Evolutionary conservation across 768 basidiomycete species (phyloP), one percentile per base, ranked within the genome.

Genomic region (Cystofilobasidium ferigula): DNA sequence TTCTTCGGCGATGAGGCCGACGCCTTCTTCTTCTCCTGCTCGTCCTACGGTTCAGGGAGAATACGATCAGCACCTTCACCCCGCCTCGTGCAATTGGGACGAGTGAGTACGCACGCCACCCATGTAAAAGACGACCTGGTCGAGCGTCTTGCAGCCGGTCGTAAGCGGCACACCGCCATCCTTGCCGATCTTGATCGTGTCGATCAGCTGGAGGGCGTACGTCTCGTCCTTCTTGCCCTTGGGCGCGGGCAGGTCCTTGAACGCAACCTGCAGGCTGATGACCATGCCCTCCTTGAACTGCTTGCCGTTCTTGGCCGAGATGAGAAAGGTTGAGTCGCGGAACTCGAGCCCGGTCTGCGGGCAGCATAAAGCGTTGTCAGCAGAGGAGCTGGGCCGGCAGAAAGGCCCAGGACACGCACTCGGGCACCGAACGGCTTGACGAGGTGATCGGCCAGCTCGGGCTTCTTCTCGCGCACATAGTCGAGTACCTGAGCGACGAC

Each of bases 311-410:
- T 94, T 98, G 10, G 84, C 69, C 6, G 86, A 86, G 42, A 98
- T 78, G 16, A 92, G 77, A 74, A 92, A 95, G 0, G 84, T 79
- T 13, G 86, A 83, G 73, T 99, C 94, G 47, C 92, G 84, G 78
- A 93, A 97, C 75, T 99, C 94, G 73, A 97, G 84, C 8, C 94
- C 94, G 75, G 86, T 97, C 93, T 97, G n/a, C 36, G n/a, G n/a
- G 24, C 34, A 26, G 48, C 45, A n/a, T n/a, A 34, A 24, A 47
- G 57, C 12, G 24, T n/a, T 26, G n/a, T 54, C 45, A 42, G 28
- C 16, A 32, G 32, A 6, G 22, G 42, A 20, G 20, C 20, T 36
- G n/a, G 38, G 1, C 54, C 38, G 38, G 38, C 38, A 40, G 9
- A 48, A 22, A 47, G 0, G 12, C 36, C 22, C 20, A 34, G 18